Base-by-base conservation (phyloP, 202 grass and related monocot genomes). In the Setaria viridis region DNA sequence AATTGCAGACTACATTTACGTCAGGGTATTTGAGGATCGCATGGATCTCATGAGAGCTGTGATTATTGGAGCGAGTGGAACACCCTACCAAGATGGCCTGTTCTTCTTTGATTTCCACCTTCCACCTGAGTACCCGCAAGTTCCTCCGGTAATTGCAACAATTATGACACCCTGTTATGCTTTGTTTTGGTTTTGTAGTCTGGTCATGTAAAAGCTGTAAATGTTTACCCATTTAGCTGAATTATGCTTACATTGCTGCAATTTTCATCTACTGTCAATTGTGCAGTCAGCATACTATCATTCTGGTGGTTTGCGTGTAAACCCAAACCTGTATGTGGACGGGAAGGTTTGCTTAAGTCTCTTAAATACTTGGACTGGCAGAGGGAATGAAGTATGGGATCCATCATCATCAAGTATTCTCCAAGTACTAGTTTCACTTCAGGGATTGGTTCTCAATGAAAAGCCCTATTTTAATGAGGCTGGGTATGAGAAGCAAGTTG, bases 71-170 rank as follows among this genome's bases (percentile, higher is more conserved):
- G 97, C 94, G 42, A 89, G 90, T 69, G 97, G 92, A 88, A 99
- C 97, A 76, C 97, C 97, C 4, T 99, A 99, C 80, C 94, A 99
- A 70, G 97, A 99, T 71, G 97, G 97, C 20, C 87, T 99, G 53
- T 99, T 99, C 90, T 99, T 99, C 87, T 99, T 99, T 76, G 97
- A 99, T 67, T 99, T 99, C 76, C 88, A 96, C 77, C 88, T 99
- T 71, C 92, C 97, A 82, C 83, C 88, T 37, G 97, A 99, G 62
- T 99, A 91, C 65, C 94, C 97, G 37, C 86, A 96, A 91, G 97
- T 94, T 69, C 94, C 97, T 69, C 97, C 94, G 72, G 97, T 99
- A 96, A 92, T 63, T 83, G 49, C 59, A 72, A 77, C 47, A 71
- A 81, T 62, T 64, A 56, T 19, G 69, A 57, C 25, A 16, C 39